Conservation (phyloP, 305 asterid genomes). For the Solanum hybrid region DNA sequence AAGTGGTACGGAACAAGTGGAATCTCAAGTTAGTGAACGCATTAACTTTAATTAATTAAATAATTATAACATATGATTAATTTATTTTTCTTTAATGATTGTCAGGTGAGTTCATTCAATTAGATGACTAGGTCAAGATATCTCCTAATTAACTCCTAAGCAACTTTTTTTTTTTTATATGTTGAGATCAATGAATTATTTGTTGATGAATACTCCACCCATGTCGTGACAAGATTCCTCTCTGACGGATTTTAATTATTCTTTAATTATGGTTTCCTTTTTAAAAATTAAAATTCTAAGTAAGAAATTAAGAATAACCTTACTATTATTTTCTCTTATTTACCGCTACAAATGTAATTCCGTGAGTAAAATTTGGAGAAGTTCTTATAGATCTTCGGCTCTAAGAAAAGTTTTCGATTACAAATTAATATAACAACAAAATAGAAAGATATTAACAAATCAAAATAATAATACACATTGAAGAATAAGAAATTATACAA, state of each 20-base stretch:
- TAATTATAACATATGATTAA: background rate
- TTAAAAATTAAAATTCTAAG: background rate
- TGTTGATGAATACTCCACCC: background rate
- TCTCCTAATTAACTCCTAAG: background rate
- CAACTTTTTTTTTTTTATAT: background rate
- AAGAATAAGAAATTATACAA: background rate
- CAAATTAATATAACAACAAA: background rate
- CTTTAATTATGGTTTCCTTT: background rate
- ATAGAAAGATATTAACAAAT: background rate
- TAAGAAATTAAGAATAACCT: background rate
- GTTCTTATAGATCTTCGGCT: background rate
- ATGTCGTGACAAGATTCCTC: background rate
- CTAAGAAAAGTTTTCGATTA: background rate
- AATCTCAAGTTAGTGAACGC: background rate
- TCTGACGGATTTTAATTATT: background rate
- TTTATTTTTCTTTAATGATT: background rate
- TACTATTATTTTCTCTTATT: background rate
- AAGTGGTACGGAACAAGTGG: slow-evolving; percentile 8
- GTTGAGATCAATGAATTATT: background rate
- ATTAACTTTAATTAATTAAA: background rate
- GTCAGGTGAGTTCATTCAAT: slow-evolving; percentile 1
- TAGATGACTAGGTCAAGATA: background rate
- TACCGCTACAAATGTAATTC: background rate
- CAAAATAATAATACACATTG: background rate
- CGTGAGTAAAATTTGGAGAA: background rate